Base-by-base conservation (phyloP, 1,139 yeast genomes). In the Saccharomycopsis crataegensis region DNA sequence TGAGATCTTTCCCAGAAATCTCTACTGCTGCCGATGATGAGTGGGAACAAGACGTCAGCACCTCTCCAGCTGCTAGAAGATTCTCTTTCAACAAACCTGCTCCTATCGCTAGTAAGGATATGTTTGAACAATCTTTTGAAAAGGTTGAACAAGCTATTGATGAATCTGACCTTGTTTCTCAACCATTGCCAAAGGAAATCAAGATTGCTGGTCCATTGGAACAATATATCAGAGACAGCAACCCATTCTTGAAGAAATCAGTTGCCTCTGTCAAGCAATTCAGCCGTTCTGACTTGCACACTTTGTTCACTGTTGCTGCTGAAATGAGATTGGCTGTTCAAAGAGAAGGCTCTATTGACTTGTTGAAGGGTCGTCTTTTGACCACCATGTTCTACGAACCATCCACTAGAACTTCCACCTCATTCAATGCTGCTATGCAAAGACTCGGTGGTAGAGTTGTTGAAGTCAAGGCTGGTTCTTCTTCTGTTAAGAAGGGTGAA, bases 351-450 rank as follows among this genome's bases (percentile, higher is more conserved):
- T 95, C 89, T 54, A 76, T 94, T 68, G 96, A 93, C 69, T 71
- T 94, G 59, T 80, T 93, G 72, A 80, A 83, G 71, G 96, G 98
- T 59, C 83, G 96, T 67, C 83, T 94, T 53, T 77, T 94, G 67
- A 89, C 97, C 51, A 93, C 98, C 31, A 84, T 94, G 78, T 94
- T 94, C 76, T 94, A 90, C 70, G 99, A 94, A 75, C 99, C 99
- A 63, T 89, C 97, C 9, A 94, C 99, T 48, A 82, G 99, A 72
- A 94, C 99, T 37, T 81, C 95, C 16, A 83, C 97, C 31, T 91
- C 98, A 1, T 94, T 94, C 69, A 96, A 94, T 70, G 96, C 97
- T 63, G 99, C 99, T 59, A 94, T 94, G 99, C 98, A 94, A 77
- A 86, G 99, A 75, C 79, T 94, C 65, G 99, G 99, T 70, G 99